Base-by-base conservation (phyloP, 2,329 filamentous ascomycete species). In the Colletotrichum ledebouriae region DNA sequence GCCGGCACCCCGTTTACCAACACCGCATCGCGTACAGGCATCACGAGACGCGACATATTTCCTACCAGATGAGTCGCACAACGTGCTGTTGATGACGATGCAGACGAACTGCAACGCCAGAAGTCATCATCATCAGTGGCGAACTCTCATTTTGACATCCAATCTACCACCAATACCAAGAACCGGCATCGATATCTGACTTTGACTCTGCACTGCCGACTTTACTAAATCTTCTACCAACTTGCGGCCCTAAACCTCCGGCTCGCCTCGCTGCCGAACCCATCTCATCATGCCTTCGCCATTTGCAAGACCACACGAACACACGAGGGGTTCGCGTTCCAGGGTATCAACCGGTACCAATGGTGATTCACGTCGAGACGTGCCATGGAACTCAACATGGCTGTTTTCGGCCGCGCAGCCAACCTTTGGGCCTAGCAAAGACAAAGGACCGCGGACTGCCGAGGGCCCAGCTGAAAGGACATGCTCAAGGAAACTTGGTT, bases 141-240 rank as follows among this genome's bases (percentile, higher is more conserved):
- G n/a, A 68, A 55, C 47, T 34, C 59, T 25, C 46, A 37, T 34
- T 50, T 33, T 22, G 15, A 53, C n/a, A 53, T 33, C 12, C 25
- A 17, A 20, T 42, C 17, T 37, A 22, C 47, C 11, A 42, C 17
- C 34, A n/a, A 15, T 56, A 46, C 50, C 34, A 15, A 41, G 46
- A 49, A 22, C 55, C 41, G 55, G 39, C 55, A 44, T 39, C 42
- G 37, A 37, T n/a, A 60, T 59, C 42, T 33, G 39, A 69, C 61
- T 65, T 69, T 56, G 39, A 55, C 55, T 34, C 49, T 57, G 61
- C 66, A 42, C 49, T 50, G 55, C 61, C 55, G 49, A 60, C 61
- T 50, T 50, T 55, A 37, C 17, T 17, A 34, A 41, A 44, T 44
- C n/a, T 42, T 29, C 29, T 11, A 22, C 55, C 25, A 42, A 56